Evolutionary conservation across 2,329 filamentous ascomycete genomes (phyloP).

Genomic region (Neonectria faginata): DNA sequence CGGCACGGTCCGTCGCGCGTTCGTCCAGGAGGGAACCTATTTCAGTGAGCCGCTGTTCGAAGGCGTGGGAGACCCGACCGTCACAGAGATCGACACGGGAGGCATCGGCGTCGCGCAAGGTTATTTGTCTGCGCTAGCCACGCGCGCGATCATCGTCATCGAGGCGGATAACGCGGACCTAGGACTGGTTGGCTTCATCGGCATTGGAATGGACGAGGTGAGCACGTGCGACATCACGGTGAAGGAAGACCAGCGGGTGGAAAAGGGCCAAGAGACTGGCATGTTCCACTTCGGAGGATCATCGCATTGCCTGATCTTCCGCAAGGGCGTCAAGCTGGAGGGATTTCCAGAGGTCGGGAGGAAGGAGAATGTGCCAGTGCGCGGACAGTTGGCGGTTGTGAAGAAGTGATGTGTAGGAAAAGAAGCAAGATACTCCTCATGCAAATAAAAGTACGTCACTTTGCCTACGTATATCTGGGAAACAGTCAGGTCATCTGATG

Average conservation of each 20-base stretch:
- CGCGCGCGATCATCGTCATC: slow-evolving; percentile 76
- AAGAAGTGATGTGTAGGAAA: slow-evolving; percentile 22
- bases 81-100: slow-evolving; percentile 42
- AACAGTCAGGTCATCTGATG: too few species aligned
- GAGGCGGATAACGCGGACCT: slow-evolving; percentile 75
- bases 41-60: slow-evolving; percentile 68
- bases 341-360: slow-evolving; percentile 52
- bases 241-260: slow-evolving; percentile 71
- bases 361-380: slow-evolving; percentile 55
- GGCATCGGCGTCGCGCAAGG: slow-evolving; percentile 68
- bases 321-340: slow-evolving; percentile 63
- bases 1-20: slow-evolving; percentile 69
- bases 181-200: slow-evolving; percentile 77
- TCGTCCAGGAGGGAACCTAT: slow-evolving; percentile 73
- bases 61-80: slow-evolving; percentile 38
- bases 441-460: background rate
- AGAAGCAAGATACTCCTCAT: background rate
- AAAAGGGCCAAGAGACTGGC: slow-evolving; percentile 78
- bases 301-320: slow-evolving; percentile 76
- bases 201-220: slow-evolving; percentile 82
- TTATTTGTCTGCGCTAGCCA: slow-evolving; percentile 75
- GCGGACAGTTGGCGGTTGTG: slow-evolving; percentile 52
- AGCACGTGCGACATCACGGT: slow-evolving; percentile 79
- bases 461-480: too few species aligned
- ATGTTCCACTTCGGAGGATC: slow-evolving; percentile 88